phyloP scores from a whole-genome alignment of 805 yeast species.

The Ogataea zsoltii region DNA sequence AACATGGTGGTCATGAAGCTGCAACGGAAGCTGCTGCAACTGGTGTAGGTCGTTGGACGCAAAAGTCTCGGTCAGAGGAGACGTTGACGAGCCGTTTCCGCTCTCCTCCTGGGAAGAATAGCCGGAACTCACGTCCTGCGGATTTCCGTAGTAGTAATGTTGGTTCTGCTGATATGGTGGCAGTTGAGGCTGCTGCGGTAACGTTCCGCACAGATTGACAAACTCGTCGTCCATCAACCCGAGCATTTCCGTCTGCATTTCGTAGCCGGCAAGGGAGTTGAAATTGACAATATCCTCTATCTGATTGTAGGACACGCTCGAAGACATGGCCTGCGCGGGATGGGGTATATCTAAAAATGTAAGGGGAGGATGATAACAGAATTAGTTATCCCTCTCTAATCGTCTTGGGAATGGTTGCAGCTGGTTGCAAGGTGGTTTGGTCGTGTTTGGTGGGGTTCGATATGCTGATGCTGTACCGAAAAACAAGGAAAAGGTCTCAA shows the following conservation, averaged over 20 bases:
- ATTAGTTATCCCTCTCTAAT: not conserved
- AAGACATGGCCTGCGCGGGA: not conserved
- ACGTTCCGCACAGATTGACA: not conserved
- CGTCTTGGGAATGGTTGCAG: too few relatives aligned
- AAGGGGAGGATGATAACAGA: not conserved
- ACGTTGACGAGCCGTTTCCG: conserved; percentile 4
- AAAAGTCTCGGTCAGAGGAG: conserved; percentile 9
- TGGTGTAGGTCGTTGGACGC: conserved; percentile 4
- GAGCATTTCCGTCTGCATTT: conserved; percentile 11
- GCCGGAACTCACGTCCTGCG: conserved; percentile 15
- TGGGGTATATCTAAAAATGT: not conserved
- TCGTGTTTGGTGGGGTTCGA: too few relatives aligned
- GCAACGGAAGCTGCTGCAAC: conserved; percentile 3
- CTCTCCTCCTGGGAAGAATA: conserved; percentile 19
- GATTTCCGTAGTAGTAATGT: conserved; percentile 9
- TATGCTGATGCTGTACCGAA: too few relatives aligned
- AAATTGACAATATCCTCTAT: conserved; percentile 15
- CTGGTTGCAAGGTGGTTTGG: too few relatives aligned
- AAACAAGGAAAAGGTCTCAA: conserved; percentile 2
- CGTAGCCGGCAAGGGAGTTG: conserved; percentile 5
- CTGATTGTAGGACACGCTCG: conserved; percentile 16
- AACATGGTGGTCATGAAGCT: conserved; percentile 1
- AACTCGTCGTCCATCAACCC: conserved; percentile 17
- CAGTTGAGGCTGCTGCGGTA: not conserved
- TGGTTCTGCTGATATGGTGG: conserved; percentile 1